phyloP scores from a whole-genome alignment of 2,329 filamentous ascomycete species.

The Beauveria caledonica region DNA sequence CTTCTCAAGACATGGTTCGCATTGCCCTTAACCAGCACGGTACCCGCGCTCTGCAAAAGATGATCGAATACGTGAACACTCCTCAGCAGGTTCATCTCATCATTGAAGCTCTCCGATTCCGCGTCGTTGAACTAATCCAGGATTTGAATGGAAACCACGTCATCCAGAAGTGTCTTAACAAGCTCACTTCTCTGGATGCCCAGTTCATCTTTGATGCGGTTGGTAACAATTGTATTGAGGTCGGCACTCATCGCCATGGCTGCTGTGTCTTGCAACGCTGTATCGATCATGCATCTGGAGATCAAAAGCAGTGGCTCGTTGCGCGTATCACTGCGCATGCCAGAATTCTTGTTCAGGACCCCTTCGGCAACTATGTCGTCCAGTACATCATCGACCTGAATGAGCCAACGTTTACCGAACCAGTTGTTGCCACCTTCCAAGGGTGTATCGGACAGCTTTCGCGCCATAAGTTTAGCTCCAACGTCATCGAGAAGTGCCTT shows the following conservation, averaged over 20 bases:
- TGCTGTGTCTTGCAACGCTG: conserved; percentile 97
- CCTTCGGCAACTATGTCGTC: conserved; percentile 97
- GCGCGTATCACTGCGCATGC: conserved; percentile 80
- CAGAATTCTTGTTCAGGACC: conserved; percentile 86
- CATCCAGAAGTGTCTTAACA: conserved; percentile 98
- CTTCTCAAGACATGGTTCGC: conserved; percentile 75
- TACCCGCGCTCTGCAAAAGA: conserved; percentile 93
- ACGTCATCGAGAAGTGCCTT: conserved; percentile 94
- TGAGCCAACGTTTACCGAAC: conserved; percentile 79
- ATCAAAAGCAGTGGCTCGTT: conserved; percentile 83
- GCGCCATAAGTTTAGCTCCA: conserved; percentile 98
- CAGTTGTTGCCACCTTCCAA: conserved; percentile 72
- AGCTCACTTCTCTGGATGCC: conserved; percentile 73
- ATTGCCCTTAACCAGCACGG: conserved; percentile 97
- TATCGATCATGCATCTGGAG: conserved; percentile 89
- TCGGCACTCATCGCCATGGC: conserved; percentile 93
- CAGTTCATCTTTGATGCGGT: conserved; percentile 98
- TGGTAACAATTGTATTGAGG: conserved; percentile 74
- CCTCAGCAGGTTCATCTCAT: conserved; percentile 79
- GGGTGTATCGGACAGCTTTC: conserved; percentile 65
- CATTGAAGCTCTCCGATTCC: conserved; percentile 70
- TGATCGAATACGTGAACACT: conserved; percentile 95
- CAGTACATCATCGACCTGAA: conserved; percentile 97
- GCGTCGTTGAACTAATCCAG: conserved; percentile 91
- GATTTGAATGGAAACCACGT: conserved; percentile 98